Conservation (phyloP, 2,329 filamentous ascomycete species). For the Camptophora hylomeconis region DNA sequence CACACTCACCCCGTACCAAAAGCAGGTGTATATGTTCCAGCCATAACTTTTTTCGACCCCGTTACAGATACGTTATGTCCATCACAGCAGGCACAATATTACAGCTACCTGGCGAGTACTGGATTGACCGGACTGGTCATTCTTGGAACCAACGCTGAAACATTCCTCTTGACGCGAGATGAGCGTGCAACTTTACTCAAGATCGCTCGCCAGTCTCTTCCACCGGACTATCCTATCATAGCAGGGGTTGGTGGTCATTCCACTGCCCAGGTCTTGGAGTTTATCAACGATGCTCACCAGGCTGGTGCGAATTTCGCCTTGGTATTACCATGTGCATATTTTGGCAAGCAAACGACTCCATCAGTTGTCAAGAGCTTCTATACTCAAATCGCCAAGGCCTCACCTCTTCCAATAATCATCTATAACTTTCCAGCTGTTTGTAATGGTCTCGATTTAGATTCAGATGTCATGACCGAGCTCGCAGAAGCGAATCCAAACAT, state of each 20-base stretch:
- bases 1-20: slow-evolving; percentile 13
- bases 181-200: slow-evolving; percentile 45
- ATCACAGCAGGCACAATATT: slow-evolving; percentile 38
- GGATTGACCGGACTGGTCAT: slow-evolving; percentile 41
- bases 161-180: slow-evolving; percentile 45
- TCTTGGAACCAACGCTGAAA: slow-evolving; percentile 43
- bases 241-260: slow-evolving; percentile 53
- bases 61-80: slow-evolving; percentile 36
- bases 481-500: slow-evolving; percentile 41
- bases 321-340: slow-evolving; percentile 44
- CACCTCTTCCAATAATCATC: slow-evolving; percentile 45
- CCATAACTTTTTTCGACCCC: slow-evolving; percentile 42
- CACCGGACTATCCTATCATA: slow-evolving; percentile 44
- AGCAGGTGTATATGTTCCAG: slow-evolving; percentile 41
- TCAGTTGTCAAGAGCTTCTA: slow-evolving; percentile 48
- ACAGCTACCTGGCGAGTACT: slow-evolving; percentile 36
- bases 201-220: slow-evolving; percentile 41
- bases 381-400: slow-evolving; percentile 39
- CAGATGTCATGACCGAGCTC: slow-evolving; percentile 44
- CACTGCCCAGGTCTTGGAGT: slow-evolving; percentile 49
- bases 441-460: slow-evolving; percentile 56
- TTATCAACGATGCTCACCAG: slow-evolving; percentile 42
- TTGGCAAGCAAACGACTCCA: slow-evolving; percentile 47
- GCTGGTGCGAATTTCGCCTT: slow-evolving; percentile 51
- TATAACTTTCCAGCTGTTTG: slow-evolving; percentile 60